Percentiles rank a stretch among this genome's conserved stretches.
Conservation (phyloP, 768 basidiomycete genomes). For the Boletus coccyginus region DNA sequence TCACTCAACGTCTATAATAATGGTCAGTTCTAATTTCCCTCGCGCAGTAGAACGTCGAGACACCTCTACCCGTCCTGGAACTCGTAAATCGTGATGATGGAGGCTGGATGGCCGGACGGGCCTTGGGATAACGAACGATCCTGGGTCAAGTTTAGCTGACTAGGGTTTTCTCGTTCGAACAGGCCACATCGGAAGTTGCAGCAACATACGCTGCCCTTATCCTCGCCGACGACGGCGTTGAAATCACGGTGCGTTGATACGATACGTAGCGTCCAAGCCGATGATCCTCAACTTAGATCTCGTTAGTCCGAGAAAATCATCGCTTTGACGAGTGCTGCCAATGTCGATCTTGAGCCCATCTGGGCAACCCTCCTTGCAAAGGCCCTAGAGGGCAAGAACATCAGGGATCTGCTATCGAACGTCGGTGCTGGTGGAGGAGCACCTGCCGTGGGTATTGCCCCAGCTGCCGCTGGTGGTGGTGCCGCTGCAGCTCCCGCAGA, state of each 20-base stretch:
- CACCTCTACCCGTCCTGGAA: neutral
- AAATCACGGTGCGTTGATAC: constrained; percentile 82
- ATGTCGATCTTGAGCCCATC: constrained; percentile 89
- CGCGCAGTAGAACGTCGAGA: neutral
- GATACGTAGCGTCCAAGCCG: neutral
- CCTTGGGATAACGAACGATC: constrained; percentile 5
- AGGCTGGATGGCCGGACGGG: constrained; percentile 19
- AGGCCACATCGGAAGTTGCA: constrained; percentile 77
- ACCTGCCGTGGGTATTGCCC: constrained; percentile 60
- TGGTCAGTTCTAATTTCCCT: constrained; percentile 21
- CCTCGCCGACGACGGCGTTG: constrained; percentile 94
- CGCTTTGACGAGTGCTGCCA: constrained; percentile 80
- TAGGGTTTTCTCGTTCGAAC: neutral
- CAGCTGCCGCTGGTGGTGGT: constrained; percentile 51
- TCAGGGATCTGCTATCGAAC: constrained; percentile 93
- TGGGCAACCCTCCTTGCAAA: constrained; percentile 98
- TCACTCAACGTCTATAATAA: constrained; percentile 14
- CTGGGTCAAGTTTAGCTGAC: constrained; percentile 14
- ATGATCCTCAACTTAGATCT: neutral
- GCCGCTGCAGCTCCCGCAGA: constrained; percentile 67
- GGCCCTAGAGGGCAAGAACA: constrained; percentile 96
- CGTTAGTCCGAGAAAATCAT: constrained; percentile 88
- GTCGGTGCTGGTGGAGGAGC: constrained; percentile 92
- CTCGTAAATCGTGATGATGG: neutral
- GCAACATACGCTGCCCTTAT: constrained; percentile 97